Percentiles rank a stretch among this genome's conserved stretches.
phyloP scores from a whole-genome alignment of 768 basidiomycete genomes.

The Neoboletus magnificus region DNA sequence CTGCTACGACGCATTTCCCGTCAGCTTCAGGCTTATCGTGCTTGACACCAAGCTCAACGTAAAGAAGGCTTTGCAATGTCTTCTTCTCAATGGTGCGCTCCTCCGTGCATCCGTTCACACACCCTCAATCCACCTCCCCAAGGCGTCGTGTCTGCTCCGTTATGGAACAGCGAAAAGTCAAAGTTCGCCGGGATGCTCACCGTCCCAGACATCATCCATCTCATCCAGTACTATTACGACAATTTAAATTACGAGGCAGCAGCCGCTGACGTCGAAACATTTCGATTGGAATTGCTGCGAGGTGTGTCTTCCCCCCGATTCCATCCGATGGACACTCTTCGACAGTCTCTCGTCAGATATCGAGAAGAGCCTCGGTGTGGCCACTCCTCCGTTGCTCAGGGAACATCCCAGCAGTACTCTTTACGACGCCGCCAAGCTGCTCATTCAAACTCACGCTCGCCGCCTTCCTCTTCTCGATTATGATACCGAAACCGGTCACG shows the following conservation, averaged over 20 bases:
- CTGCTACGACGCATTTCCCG: slow-evolving; percentile 95
- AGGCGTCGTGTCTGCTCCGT: slow-evolving; percentile 97
- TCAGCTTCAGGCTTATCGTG: slow-evolving; percentile 94
- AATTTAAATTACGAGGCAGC: slow-evolving; percentile 80
- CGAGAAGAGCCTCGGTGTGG: slow-evolving; percentile 88
- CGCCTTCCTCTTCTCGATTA: slow-evolving; percentile 90
- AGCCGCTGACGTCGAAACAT: slow-evolving; percentile 86
- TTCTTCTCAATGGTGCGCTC: slow-evolving; percentile 68
- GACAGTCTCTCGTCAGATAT: slow-evolving; percentile 58
- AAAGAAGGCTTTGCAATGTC: slow-evolving; percentile 88
- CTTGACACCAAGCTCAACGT: slow-evolving; percentile 95
- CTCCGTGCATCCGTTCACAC: background rate
- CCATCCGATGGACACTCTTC: slow-evolving; percentile 4
- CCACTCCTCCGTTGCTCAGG: slow-evolving; percentile 82
- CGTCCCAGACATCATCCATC: slow-evolving; percentile 97
- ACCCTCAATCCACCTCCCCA: background rate
- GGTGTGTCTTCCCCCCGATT: slow-evolving; percentile 46
- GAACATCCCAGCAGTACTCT: slow-evolving; percentile 88
- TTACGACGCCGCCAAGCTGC: slow-evolving; percentile 83
- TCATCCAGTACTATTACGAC: slow-evolving; percentile 97
- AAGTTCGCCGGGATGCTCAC: slow-evolving; percentile 98
- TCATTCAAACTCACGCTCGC: slow-evolving; percentile 94
- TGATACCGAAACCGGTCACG: slow-evolving; percentile 91
- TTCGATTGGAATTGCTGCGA: slow-evolving; percentile 84
- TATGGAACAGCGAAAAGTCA: slow-evolving; percentile 95